A percentile compares a stretch with the other conserved stretches of the same genome.
Evolutionary conservation across 1,284 basidiomycete genomes (phyloP).

Genomic region (Austroboletus rostrupii): DNA sequence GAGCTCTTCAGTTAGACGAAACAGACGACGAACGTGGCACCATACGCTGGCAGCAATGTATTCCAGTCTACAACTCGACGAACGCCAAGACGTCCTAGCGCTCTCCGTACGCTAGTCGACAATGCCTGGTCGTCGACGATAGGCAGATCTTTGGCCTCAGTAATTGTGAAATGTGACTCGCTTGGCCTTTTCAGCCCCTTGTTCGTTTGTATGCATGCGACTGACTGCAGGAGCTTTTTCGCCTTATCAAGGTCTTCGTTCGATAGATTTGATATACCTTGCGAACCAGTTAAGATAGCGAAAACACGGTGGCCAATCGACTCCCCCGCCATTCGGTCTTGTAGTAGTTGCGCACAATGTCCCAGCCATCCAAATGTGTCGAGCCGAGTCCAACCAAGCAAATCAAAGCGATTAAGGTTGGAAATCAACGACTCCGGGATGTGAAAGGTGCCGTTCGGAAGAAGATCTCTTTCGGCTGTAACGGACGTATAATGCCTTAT

Average conservation of each 20-base stretch:
- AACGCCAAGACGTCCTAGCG: conserved; percentile 5
- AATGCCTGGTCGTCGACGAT: not conserved
- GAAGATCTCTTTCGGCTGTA: conserved; percentile 74
- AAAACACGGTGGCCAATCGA: not conserved
- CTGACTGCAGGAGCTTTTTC: not conserved
- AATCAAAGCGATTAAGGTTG: conserved; percentile 57
- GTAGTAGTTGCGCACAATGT: not conserved
- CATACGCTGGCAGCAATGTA: not conserved
- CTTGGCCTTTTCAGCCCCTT: not conserved
- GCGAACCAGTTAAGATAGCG: not conserved
- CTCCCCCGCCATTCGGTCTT: not conserved
- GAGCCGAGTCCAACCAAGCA: conserved; percentile 76
- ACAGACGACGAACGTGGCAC: not conserved
- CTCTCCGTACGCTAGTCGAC: not conserved
- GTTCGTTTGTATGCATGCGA: not conserved
- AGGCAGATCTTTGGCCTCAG: not conserved
- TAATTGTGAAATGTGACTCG: not conserved
- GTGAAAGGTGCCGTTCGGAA: conserved; percentile 46
- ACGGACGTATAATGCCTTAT: conserved; percentile 54
- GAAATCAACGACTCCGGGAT: conserved; percentile 48
- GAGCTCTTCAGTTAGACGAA: not conserved
- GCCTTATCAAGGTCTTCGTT: not conserved
- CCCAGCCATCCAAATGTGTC: conserved; percentile 41
- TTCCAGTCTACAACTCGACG: conserved; percentile 8
- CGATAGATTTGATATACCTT: not conserved